A percentile compares a stretch with the other conserved stretches of the same genome.
phyloP scores from a whole-genome alignment of 192 early-diverging fungal species.

The Lobosporangium transversale region DNA sequence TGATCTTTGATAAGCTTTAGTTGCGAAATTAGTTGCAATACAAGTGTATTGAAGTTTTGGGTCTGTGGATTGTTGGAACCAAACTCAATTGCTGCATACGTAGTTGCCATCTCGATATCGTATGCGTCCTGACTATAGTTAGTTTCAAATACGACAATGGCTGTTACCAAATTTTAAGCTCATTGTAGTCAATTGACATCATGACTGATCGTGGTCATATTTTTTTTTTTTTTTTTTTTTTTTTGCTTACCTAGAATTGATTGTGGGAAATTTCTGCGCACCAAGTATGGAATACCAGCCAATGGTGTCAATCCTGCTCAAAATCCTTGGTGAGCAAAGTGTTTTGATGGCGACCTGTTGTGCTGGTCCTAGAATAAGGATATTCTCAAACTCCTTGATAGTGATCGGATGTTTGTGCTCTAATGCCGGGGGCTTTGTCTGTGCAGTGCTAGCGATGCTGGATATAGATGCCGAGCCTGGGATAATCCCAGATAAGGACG shows the following conservation, averaged over 20 bases:
- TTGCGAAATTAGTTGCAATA: slow-evolving; percentile 69
- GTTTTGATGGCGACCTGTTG: slow-evolving; percentile 37
- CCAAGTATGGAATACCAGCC: slow-evolving; percentile 49
- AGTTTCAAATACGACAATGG: no score
- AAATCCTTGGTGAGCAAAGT: slow-evolving; percentile 34
- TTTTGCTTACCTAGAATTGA: slow-evolving; percentile 42
- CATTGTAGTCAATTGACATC: no score
- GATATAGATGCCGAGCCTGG: slow-evolving; percentile 37
- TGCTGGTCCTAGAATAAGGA: slow-evolving; percentile 23
- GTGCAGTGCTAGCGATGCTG: slow-evolving; percentile 19
- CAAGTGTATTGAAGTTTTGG: slow-evolving; percentile 71
- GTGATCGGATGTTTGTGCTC: slow-evolving; percentile 35
- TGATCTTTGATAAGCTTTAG: slow-evolving; percentile 61
- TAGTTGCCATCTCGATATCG: slow-evolving; percentile 76
- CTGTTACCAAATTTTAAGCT: no score
- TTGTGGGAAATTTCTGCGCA: slow-evolving; percentile 52
- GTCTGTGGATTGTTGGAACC: slow-evolving; percentile 74
- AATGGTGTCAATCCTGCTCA: slow-evolving; percentile 51
- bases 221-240: no score
- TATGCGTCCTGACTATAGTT: slow-evolving; percentile 71
- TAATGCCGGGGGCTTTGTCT: slow-evolving; percentile 29
- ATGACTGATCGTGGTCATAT: no score
- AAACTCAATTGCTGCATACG: slow-evolving; percentile 68
- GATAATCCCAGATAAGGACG: slow-evolving; percentile 37
- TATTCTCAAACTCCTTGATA: slow-evolving; percentile 43